A percentile compares a stretch with the other conserved stretches of the same genome.
These are phyloP conservation scores for Phylloporus rhodoxanthus DNA, from an alignment of 768 basidiomycete genomes.

Conservation along the genomic window DNA sequence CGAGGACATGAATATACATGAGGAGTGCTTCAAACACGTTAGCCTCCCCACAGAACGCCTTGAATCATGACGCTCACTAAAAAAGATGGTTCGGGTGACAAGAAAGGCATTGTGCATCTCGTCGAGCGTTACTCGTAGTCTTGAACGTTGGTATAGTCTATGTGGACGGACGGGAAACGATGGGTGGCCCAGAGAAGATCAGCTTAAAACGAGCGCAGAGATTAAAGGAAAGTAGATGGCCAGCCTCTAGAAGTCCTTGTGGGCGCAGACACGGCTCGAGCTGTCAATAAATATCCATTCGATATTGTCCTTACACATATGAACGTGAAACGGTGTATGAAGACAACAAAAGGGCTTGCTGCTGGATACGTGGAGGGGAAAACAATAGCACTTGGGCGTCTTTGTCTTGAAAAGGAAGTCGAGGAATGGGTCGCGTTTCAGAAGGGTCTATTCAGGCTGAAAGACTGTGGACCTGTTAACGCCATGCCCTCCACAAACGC, in stretches of 20 bases:
- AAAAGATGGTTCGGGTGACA: constrained; percentile 49
- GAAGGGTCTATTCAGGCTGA: neutral
- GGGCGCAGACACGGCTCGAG: neutral
- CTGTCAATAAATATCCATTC: constrained; percentile 11
- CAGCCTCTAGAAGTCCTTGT: constrained; percentile 9
- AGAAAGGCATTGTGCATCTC: constrained; percentile 50
- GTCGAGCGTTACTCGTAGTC: constrained; percentile 6
- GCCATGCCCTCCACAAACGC: neutral
- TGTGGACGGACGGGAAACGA: neutral
- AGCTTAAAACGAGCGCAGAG: neutral
- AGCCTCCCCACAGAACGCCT: neutral
- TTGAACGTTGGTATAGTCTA: constrained; percentile 9
- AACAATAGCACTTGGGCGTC: constrained; percentile 11
- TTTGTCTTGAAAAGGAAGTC: constrained; percentile 27
- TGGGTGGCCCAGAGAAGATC: neutral
- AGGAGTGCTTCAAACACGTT: constrained; percentile 33
- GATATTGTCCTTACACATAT: constrained; percentile 3
- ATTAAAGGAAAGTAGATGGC: constrained; percentile 5
- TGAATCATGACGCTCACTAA: constrained; percentile 40
- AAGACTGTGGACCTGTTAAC: neutral
- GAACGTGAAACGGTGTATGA: neutral
- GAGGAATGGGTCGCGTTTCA: neutral
- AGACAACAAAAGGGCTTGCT: constrained; percentile 18
- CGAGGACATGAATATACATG: constrained; percentile 45
- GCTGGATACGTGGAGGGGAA: neutral